Conservation (phyloP, 2,329 filamentous ascomycete genomes). For the Aspergillus ustus region DNA sequence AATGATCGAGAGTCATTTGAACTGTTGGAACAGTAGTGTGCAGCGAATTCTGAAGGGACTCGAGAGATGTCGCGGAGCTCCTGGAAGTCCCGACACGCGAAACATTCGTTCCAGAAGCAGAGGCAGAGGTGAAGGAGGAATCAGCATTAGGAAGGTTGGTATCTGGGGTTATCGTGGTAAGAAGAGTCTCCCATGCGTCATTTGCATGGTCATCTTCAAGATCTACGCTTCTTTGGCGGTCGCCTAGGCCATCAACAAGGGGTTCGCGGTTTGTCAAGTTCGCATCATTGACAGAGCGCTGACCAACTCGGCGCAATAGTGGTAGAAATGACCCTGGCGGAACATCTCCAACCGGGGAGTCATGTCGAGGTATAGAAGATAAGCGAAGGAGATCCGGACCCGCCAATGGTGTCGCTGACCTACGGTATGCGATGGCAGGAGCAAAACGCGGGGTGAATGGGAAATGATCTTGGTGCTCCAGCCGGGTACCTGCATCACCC, state of each 20-base stretch:
- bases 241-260: constrained; percentile 73
- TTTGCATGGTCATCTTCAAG: constrained; percentile 59
- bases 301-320: constrained; percentile 39
- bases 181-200: constrained; percentile 76
- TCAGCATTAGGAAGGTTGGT: constrained; percentile 77
- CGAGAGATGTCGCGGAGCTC: constrained; percentile 49
- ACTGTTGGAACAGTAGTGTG: constrained; percentile 26
- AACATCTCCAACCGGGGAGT: constrained; percentile 27
- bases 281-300: constrained; percentile 35
- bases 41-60: constrained; percentile 41
- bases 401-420: constrained; percentile 28
- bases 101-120: constrained; percentile 34
- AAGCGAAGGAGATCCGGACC: constrained; percentile 26
- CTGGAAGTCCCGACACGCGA: constrained; percentile 35
- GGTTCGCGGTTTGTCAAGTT: constrained; percentile 27
- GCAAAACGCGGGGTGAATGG: constrained; percentile 51
- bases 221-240: constrained; percentile 82
- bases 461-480: constrained; percentile 24
- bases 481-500: constrained; percentile 22
- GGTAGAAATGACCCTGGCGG: constrained; percentile 29
- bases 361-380: constrained; percentile 31
- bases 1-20: constrained; percentile 39
- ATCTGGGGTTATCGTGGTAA: constrained; percentile 80
- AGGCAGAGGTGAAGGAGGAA: constrained; percentile 76
- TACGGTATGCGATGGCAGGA: constrained; percentile 44